Evolutionary conservation across 768 basidiomycete species (phyloP).

Genomic region (Auricularia cornea): DNA sequence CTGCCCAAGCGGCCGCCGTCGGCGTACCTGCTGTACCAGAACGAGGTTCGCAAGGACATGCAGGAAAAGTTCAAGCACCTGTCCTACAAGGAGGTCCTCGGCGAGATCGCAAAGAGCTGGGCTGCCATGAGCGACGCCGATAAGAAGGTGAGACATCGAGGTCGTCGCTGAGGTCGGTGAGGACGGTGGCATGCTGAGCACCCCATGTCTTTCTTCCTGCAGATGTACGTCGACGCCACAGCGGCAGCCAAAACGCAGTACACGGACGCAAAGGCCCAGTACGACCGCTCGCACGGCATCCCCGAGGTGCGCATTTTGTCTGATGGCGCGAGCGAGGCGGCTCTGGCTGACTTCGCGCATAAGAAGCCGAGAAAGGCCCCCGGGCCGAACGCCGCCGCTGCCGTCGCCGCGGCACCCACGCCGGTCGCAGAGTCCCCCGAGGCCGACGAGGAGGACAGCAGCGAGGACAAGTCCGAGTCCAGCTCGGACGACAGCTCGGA

Average conservation of each 20-base stretch:
- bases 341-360: slow-evolving; percentile 25
- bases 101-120: slow-evolving; percentile 70
- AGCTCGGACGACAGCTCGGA: neutral
- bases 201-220: neutral
- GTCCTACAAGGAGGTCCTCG: slow-evolving; percentile 63
- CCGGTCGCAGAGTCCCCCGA: slow-evolving; percentile 13
- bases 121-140: slow-evolving; percentile 51
- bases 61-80: slow-evolving; percentile 56
- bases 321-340: slow-evolving; percentile 46
- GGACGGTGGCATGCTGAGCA: slow-evolving; percentile 10
- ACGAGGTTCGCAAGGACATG: slow-evolving; percentile 70
- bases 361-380: slow-evolving; percentile 14
- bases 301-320: slow-evolving; percentile 6
- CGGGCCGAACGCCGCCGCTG: slow-evolving; percentile 29
- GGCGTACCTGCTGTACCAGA: slow-evolving; percentile 92
- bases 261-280: slow-evolving; percentile 52
- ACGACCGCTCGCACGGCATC: slow-evolving; percentile 46
- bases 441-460: slow-evolving; percentile 25
- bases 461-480: slow-evolving; percentile 4
- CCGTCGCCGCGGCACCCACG: slow-evolving; percentile 9
- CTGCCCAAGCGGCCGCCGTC: slow-evolving; percentile 91
- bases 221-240: slow-evolving; percentile 42
- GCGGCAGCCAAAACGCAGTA: slow-evolving; percentile 24
- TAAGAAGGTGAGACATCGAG: slow-evolving; percentile 70
- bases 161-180: neutral